Percentiles rank a stretch among this genome's conserved stretches.
phyloP scores from a whole-genome alignment of 352 stramenopile genomes.

The Phytophthora pistaciae region DNA sequence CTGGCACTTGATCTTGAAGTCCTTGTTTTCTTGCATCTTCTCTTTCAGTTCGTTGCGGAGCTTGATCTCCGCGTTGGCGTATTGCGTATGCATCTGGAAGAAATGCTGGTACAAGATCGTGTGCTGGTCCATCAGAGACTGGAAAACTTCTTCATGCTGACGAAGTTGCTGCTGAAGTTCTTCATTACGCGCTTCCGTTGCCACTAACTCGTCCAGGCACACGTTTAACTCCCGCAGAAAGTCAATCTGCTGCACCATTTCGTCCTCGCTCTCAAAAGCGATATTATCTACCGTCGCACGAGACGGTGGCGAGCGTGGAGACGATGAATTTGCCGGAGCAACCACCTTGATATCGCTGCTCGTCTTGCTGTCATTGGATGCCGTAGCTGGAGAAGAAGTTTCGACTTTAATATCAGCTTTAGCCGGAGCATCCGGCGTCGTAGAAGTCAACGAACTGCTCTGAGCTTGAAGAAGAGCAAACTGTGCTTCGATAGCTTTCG shows the following conservation, averaged over 20 bases:
- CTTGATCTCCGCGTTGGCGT: conserved; percentile 47
- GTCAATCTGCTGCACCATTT: conserved; percentile 68
- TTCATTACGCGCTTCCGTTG: conserved; percentile 58
- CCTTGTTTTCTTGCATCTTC: conserved; percentile 45
- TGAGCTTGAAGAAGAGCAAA: conserved; percentile 45
- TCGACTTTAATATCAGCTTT: background rate
- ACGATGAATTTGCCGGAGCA: background rate
- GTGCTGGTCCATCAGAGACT: conserved; percentile 76
- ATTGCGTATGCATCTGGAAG: conserved; percentile 66
- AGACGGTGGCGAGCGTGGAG: conserved; percentile 13
- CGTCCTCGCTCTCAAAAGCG: conserved; percentile 63
- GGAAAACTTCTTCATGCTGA: conserved; percentile 64
- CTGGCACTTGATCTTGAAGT: conserved; percentile 59
- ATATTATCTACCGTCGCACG: conserved; percentile 28
- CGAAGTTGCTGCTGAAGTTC: conserved; percentile 51
- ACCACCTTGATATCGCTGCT: background rate
- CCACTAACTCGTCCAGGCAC: conserved; percentile 70
- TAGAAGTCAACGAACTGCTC: conserved; percentile 1
- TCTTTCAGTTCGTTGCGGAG: conserved; percentile 53
- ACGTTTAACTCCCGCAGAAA: conserved; percentile 73
- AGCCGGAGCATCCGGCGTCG: background rate
- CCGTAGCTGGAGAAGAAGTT: background rate
- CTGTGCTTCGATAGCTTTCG: conserved; percentile 48
- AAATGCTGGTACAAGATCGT: conserved; percentile 79
- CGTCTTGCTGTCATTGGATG: background rate